Evolutionary conservation across 2,329 filamentous ascomycete genomes (phyloP), one percentile per base, ranked within the genome.

Genomic region (Coniosporium tulheliwenetii): DNA sequence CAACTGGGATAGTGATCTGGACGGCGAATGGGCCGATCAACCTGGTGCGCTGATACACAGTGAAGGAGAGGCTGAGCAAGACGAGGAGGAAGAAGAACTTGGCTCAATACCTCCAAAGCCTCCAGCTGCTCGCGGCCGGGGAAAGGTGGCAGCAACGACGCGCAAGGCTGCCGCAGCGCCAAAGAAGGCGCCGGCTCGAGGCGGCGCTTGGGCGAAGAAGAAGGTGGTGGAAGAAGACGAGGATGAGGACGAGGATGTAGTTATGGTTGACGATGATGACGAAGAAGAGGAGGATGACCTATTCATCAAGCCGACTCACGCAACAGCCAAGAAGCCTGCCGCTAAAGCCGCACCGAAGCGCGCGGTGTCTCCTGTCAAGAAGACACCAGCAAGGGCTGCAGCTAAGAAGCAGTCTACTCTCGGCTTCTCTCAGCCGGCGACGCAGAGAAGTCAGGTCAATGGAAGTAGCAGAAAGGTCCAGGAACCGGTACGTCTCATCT

Each of bases 1-100:
- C 9, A 70, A 69, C 2, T 96, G 87, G 86, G 85, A 96, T 53
- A 84, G 77, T n/a, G 89, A 96, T 48, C 65, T 87, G 19, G 81
- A 94, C 39, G 91, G 87, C 0, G 70, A 71, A 39, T 96, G 89
- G 87, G 81, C 81, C 44, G 81, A 91, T 38, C 77, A 85, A 43
- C 75, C 82, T 0, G 79, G 74, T 7, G 83, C 79, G 1, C 58
- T 77, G 5, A 67, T 77, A 36, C 62, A 62, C 43, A 65, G 65
- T 2, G 67, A 71, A 10, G 52, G 54, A 7, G 50, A 54, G 3
- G 52, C 55, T 9, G 54, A 65, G 14, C 62, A 71, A 44, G 63
- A 69, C 37, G 70, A 66, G 12, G 65, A 60, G 3, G 54, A 53
- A 9, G 46, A 49, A 14, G 44, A 48, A 36, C 41, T 50, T 19